Base-by-base conservation (phyloP, 345 rosid species). In the Eucalyptus cloeziana region DNA sequence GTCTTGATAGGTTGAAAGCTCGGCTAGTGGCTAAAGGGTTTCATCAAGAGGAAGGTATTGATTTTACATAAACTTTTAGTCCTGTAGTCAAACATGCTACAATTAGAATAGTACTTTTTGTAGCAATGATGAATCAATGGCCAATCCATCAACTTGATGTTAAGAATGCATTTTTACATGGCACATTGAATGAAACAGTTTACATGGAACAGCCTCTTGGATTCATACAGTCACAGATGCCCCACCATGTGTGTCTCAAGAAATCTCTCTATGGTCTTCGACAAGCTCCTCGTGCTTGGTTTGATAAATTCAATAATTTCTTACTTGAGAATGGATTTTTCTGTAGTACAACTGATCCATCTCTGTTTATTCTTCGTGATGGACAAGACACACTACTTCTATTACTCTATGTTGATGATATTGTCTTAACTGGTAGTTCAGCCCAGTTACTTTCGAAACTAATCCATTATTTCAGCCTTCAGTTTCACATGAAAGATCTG, bases 361-460 rank as follows among this genome's bases (percentile, higher is more conserved):
- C 89, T 13, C 24, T 88, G 1, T 88, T 71, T n/a, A 16, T 71
- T 10, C 21, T 67, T 33, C 4, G 5, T 16, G 24, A 13, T 24
- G 31, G 13, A 12, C 5, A 16, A 47, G 0, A n/a, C 13, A 31
- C 1, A 30, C 0, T 50, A 12, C 31, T 30, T 8, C 0, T 88
- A 0, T 51, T 88, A 9, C 43, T 88, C 3, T 87, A 87, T 67
- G 85, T 87, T 10, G 60, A 87, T 87, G 85, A 87, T 22, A 60
- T 87, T 13, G 1, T 87, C 2, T 10, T 87, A 5, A 45, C 1
- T 33, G 25, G 88, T 2, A 51, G 2, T n/a, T 60, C 11, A 17
- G 1, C 5, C 8, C 1, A 62, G 5, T 1, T 30, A 5, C n/a
- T 87, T 5, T 3, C 40, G 7, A 4, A 33, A 5, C 15, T 87